Conservation (phyloP, 495 filamentous ascomycete genomes). For the Podospora australis region DNA sequence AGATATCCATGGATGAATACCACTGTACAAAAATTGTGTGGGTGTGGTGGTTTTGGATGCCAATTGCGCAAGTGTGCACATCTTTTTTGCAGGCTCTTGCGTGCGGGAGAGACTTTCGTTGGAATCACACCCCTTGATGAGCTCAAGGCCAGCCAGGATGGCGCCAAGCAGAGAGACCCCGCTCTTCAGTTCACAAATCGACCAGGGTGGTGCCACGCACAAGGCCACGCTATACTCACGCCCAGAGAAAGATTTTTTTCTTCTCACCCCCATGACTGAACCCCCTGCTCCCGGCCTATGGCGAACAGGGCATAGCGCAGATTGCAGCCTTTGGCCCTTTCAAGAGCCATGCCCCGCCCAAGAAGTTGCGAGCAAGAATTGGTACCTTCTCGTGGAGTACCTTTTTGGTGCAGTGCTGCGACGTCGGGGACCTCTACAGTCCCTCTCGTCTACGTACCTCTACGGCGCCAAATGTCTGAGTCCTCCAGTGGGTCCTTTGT, state of each 20-base stretch:
- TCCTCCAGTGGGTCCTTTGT: constrained; percentile 26
- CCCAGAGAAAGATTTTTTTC: constrained; percentile 18
- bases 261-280: constrained; percentile 17
- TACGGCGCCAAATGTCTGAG: constrained; percentile 26
- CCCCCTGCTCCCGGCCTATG: constrained; percentile 21
- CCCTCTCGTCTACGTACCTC: constrained; percentile 16
- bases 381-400: constrained; percentile 16
- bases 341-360: neutral
- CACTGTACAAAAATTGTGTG: constrained; percentile 3
- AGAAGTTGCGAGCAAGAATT: constrained; percentile 12
- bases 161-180: constrained; percentile 18
- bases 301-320: constrained; percentile 25
- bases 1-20: neutral
- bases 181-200: constrained; percentile 21
- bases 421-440: constrained; percentile 10
- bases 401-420: constrained; percentile 6
- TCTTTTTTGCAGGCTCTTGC: constrained; percentile 8
- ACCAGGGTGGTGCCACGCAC: constrained; percentile 31
- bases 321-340: constrained; percentile 23
- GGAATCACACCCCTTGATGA: constrained; percentile 2
- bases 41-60: constrained; percentile 10
- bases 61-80: constrained; percentile 12
- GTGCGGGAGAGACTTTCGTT: constrained; percentile 6
- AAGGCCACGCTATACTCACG: constrained; percentile 25
- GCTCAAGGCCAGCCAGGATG: constrained; percentile 12